Evolutionary conservation across 2,329 filamentous ascomycete genomes (phyloP), one percentile per base, ranked within the genome.

Genomic region (Seiridium cupressi): DNA sequence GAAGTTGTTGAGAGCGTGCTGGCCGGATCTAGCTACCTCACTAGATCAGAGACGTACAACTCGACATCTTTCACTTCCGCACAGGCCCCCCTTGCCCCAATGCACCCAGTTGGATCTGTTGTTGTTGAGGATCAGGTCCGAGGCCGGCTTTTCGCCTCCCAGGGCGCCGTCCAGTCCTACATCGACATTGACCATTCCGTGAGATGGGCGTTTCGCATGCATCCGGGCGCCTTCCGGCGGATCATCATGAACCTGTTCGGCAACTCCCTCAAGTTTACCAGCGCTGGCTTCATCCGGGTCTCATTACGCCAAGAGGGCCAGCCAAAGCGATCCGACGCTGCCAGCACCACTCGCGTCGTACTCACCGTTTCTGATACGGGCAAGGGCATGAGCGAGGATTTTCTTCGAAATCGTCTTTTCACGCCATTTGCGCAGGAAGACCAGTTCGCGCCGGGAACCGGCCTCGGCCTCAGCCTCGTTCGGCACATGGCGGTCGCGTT

Each of bases 381-480:
- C 1, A 81, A 80, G 53, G 89, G 89, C 1, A 91, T 91, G 36
- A 81, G 81, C 0, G 77, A 83, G 5, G 84, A 89, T 9, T 91
- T 85, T 63, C 73, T 90, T 9, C 77, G 81, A 26, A 81, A 84
- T 8, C 79, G 81, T 10, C 71, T 90, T 0, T 91, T 87, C 67
- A 84, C 81, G 0, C 85, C 87, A 0, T 90, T 90, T 61, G 73
- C 79, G 0, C 89, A 91, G 63, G 89, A 91, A 66, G 81, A 89
- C 53, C 72, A 76, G 0, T 70, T 91, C 1, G 77, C 82, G 0
- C 80, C 83, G 0, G 89, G 88, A 0, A 84, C 84, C 0, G 88
- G 88, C 0, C 75, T 91, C 0, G 89, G 89, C 0, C 72, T 91
- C 38, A 87, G 84, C 46, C 84, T 91, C 7, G 88, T 91, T 3